Base-by-base conservation (phyloP, 2,329 filamentous ascomycete species). In the Niveomyces coronatus region DNA sequence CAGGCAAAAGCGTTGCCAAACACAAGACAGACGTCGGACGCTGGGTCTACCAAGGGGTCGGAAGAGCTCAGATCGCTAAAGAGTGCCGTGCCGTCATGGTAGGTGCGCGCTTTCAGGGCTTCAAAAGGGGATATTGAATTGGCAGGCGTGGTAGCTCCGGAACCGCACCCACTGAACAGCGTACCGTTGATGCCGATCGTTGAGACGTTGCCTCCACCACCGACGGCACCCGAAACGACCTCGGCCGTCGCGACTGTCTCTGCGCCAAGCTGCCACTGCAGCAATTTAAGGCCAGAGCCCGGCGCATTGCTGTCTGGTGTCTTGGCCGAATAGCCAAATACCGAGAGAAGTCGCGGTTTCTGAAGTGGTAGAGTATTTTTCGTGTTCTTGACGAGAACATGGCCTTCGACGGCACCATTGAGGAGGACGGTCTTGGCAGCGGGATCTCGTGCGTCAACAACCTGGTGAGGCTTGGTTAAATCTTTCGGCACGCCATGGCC, bases 1-100 rank as follows among this genome's bases (percentile, higher is more conserved):
- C 81, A 77, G 1, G 81, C 75, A 56, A 81, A 84, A 7, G 68
- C 71, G 50, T 82, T 82, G 47, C 75, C 71, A 46, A 82, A 74
- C 0, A 81, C 74, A 3, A 82, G 57, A 45, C 85, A 91, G 6
- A 85, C 67, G 48, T 87, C 70, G 2, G 70, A 65, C 4, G 45
- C 56, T 2, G 61, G 52, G 34, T 70, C 61, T 7, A 80, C 68
- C 5, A 56, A 47, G 0, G 77, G 74, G 1, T 63, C 54, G 1
- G 53, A 50, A 1, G 57, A 65, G 13, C 54, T 53, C 44, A 79
- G 72, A 50, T 83, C 78, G 65, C 71, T 78, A 51, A 70, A 71
- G 2, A 82, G 50, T 1, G 65, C 64, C 0, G 74, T 79, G 31
- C 62, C 65, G 40, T 82, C 76, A 9, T 70, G 56, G 35, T 63